A percentile compares a stretch with the other conserved stretches of the same genome.
Conservation (phyloP, 441 rosid genomes). For the Arabidopsis hybrid region DNA sequence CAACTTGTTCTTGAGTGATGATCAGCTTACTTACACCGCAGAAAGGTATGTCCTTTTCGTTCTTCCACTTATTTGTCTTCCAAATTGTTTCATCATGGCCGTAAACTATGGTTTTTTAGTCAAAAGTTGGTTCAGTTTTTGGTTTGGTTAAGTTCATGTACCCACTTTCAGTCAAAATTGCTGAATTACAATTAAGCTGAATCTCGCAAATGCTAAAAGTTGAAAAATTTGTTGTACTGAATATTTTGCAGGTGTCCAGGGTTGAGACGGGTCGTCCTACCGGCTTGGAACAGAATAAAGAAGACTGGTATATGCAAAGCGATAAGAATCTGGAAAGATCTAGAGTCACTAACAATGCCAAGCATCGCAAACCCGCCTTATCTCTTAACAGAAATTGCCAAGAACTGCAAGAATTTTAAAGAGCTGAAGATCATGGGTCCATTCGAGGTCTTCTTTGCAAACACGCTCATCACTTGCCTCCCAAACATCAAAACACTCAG, state of each 20-base stretch:
- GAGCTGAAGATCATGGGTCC: conserved; percentile 93
- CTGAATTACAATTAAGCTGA: background rate
- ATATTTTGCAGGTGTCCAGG: conserved; percentile 60
- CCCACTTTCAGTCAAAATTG: background rate
- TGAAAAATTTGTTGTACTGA: background rate
- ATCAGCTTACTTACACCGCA: conserved; percentile 82
- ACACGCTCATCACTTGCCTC: conserved; percentile 50
- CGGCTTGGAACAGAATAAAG: conserved; percentile 91
- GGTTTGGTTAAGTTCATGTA: background rate
- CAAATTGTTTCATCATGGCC: background rate
- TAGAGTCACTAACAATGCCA: conserved; percentile 91
- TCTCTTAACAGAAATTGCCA: conserved; percentile 76
- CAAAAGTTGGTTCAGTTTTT: background rate
- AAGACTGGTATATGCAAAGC: conserved; percentile 79
- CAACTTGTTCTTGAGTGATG: conserved; percentile 70
- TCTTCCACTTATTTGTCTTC: background rate
- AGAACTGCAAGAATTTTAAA: conserved; percentile 57
- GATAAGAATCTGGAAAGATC: conserved; percentile 71
- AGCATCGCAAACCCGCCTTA: conserved; percentile 75
- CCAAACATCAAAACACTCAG: conserved; percentile 72
- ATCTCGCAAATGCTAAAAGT: background rate
- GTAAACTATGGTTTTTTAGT: background rate
- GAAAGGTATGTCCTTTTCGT: conserved; percentile 54
- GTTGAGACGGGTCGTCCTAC: conserved; percentile 70
- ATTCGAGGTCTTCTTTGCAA: conserved; percentile 66